These are phyloP conservation scores for Boletellus emodensis DNA, from an alignment of 768 basidiomycete genomes.

Conservation along the genomic window DNA sequence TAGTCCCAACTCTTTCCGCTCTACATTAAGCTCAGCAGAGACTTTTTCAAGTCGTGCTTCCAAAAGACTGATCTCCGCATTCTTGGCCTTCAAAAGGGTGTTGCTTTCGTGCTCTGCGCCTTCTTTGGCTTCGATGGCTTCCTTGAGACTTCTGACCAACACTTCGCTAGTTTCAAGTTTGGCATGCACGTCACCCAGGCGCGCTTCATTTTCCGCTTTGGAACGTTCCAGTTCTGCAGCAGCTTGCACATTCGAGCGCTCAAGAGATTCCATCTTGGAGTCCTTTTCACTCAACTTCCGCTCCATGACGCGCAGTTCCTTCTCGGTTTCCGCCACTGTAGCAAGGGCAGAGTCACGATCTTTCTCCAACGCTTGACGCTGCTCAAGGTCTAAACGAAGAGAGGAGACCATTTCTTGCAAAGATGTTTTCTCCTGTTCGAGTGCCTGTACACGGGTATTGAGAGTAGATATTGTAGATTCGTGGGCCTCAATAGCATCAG, in stretches of 20 bases:
- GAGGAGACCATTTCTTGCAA: constrained; percentile 39
- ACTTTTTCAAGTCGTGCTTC: constrained; percentile 44
- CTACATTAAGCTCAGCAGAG: constrained; percentile 47
- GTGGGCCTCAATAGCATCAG: constrained; percentile 4
- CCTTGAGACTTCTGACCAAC: constrained; percentile 47
- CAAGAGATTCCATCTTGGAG: constrained; percentile 44
- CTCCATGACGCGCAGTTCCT: constrained; percentile 39
- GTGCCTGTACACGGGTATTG: constrained; percentile 45
- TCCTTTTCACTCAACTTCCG: constrained; percentile 42
- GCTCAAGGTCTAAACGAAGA: constrained; percentile 20
- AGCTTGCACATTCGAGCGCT: constrained; percentile 38
- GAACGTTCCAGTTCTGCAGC: constrained; percentile 43
- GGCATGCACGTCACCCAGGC: constrained; percentile 39
- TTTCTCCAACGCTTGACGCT: constrained; percentile 31
- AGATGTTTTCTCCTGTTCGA: constrained; percentile 69
- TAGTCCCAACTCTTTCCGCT: constrained; percentile 59
- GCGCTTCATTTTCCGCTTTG: constrained; percentile 42
- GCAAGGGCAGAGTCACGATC: constrained; percentile 43
- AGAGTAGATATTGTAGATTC: constrained; percentile 20
- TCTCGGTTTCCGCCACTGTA: constrained; percentile 42
- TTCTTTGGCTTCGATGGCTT: constrained; percentile 50
- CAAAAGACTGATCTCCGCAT: constrained; percentile 56
- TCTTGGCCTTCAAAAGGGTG: constrained; percentile 50
- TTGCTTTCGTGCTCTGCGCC: constrained; percentile 47
- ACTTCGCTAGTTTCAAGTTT: constrained; percentile 43